phyloP scores from a whole-genome alignment of 345 rosid species.

The Moringa oleifera region DNA sequence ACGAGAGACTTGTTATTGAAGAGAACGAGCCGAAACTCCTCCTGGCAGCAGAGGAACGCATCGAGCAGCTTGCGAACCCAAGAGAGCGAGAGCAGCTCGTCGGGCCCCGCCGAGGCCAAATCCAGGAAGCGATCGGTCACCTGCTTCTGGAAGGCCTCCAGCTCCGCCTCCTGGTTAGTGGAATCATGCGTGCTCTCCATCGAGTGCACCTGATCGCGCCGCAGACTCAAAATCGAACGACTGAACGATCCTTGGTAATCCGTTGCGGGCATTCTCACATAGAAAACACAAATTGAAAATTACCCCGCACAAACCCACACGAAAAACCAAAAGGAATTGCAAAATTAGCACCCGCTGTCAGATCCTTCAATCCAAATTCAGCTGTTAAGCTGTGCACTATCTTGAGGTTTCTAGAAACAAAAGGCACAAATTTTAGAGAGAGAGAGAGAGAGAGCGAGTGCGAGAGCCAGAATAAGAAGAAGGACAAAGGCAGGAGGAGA shows the following conservation, averaged over 20 bases:
- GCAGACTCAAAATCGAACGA: conserved; percentile 42
- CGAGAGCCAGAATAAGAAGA: not conserved
- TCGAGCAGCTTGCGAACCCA: conserved; percentile 61
- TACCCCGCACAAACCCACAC: not conserved
- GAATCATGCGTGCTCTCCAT: conserved; percentile 26
- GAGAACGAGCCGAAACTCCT: conserved; percentile 52
- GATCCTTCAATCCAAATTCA: not conserved
- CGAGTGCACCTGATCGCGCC: conserved; percentile 42
- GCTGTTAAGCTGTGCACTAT: too few species aligned
- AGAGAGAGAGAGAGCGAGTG: not conserved
- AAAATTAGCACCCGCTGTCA: too few species aligned
- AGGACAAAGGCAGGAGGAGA: not conserved
- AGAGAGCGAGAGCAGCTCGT: conserved; percentile 48
- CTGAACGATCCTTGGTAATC: conserved; percentile 49
- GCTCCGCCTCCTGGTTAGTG: conserved; percentile 36
- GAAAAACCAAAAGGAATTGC: not conserved
- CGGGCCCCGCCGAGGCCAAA: conserved; percentile 32
- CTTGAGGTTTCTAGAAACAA: too few species aligned
- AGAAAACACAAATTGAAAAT: not conserved
- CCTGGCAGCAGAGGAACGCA: conserved; percentile 55
- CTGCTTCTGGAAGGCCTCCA: conserved; percentile 57
- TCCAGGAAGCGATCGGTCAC: conserved; percentile 50
- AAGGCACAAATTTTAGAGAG: conserved; percentile 9
- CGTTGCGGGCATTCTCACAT: conserved; percentile 52
- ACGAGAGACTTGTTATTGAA: conserved; percentile 32